These are phyloP conservation scores for Datura wrightii DNA, from an alignment of 257 asterid species.

Conservation along the genomic window DNA sequence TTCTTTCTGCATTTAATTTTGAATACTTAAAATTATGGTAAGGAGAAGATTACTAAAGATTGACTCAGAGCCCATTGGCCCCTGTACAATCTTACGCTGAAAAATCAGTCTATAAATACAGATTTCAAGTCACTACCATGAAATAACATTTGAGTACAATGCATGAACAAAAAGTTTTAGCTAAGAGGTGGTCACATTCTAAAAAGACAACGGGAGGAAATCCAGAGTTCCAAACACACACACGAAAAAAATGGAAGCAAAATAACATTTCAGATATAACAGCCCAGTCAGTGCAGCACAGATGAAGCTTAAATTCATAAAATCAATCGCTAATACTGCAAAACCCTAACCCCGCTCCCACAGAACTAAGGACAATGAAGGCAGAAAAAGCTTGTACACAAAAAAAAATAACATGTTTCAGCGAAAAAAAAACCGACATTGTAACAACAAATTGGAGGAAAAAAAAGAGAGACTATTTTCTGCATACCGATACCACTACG, in stretches of 20 bases:
- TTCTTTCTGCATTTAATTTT: neutral
- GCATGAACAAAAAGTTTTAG: neutral
- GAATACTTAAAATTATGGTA: neutral
- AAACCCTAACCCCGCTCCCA: neutral
- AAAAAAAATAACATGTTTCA: neutral
- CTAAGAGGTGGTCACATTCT: constrained; percentile 11
- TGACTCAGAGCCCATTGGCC: neutral
- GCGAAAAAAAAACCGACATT: neutral
- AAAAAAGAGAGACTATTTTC: neutral
- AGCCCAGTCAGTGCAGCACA: neutral
- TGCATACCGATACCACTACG: neutral
- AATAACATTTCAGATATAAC: neutral
- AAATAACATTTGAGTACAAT: neutral
- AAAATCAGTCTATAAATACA: neutral
- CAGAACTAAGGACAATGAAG: neutral
- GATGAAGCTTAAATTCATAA: neutral
- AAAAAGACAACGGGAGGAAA: neutral
- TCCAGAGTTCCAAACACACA: neutral
- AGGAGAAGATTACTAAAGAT: neutral
- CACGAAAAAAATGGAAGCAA: neutral
- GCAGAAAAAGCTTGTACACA: neutral
- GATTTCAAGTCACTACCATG: neutral
- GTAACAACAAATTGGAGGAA: neutral
- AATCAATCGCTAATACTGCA: neutral
- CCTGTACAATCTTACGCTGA: neutral